Evolutionary conservation across 371 early-diverging fungal species (phyloP).

Genomic region (Apophysomyces elegans): DNA sequence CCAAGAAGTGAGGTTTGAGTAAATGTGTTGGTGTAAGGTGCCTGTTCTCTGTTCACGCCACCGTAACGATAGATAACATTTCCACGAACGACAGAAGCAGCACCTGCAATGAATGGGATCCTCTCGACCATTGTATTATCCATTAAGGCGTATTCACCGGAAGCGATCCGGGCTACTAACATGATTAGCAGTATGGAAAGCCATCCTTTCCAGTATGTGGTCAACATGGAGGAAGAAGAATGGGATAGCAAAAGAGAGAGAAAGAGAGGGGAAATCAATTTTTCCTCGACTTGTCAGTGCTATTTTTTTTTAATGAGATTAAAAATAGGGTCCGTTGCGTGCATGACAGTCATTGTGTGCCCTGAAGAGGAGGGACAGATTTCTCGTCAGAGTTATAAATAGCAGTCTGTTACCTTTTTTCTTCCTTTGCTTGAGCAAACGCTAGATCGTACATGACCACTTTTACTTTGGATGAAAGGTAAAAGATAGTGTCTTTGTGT

Average conservation of each 20-base stretch:
- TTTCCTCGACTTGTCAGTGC: neutral
- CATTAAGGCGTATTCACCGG: neutral
- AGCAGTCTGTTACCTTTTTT: neutral
- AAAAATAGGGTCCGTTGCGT: neutral
- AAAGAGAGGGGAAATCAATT: neutral
- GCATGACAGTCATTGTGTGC: slow-evolving; percentile 12
- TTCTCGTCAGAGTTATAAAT: neutral
- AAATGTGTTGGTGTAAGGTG: neutral
- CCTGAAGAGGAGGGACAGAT: neutral
- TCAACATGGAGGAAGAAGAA: neutral
- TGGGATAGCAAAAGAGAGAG: neutral
- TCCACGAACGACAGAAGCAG: slow-evolving; percentile 10
- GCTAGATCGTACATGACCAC: too few relatives aligned
- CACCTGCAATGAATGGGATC: neutral
- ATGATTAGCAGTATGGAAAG: neutral
- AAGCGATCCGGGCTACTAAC: neutral
- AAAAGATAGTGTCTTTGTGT: neutral
- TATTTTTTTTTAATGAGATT: slow-evolving; percentile 2
- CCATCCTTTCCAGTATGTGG: neutral
- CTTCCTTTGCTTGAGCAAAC: too few relatives aligned
- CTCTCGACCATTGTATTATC: neutral
- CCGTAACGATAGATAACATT: slow-evolving; percentile 18
- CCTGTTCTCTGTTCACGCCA: neutral
- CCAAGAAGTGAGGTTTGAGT: neutral
- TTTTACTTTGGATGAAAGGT: too few relatives aligned